Evolutionary conservation across 2,329 filamentous ascomycete genomes (phyloP).

Genomic region (Penicillium sp.): DNA sequence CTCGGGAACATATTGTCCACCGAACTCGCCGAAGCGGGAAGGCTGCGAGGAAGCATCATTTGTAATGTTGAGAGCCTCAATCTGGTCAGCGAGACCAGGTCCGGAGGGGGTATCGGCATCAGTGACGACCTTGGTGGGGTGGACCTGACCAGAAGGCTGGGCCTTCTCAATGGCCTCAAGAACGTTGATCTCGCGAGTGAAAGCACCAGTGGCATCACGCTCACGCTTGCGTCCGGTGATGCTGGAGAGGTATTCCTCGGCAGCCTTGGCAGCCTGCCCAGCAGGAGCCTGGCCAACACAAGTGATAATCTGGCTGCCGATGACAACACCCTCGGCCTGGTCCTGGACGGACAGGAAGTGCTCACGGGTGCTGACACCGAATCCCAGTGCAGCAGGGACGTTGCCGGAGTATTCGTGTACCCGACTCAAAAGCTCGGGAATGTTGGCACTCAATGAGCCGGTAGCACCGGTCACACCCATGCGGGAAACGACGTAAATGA

Average conservation of each 20-base stretch:
- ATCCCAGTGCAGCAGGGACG: constrained; percentile 87
- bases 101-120: constrained; percentile 56
- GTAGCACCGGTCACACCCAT: constrained; percentile 95
- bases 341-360: constrained; percentile 84
- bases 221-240: constrained; percentile 59
- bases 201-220: constrained; percentile 43
- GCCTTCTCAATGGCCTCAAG: constrained; percentile 65
- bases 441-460: constrained; percentile 73
- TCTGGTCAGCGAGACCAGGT: constrained; percentile 73
- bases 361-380: constrained; percentile 91
- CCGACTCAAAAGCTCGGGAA: constrained; percentile 76
- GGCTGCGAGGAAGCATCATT: constrained; percentile 62
- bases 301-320: constrained; percentile 91
- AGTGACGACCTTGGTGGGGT: constrained; percentile 64
- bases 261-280: constrained; percentile 66
- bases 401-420: constrained; percentile 92
- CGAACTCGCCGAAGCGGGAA: constrained; percentile 89
- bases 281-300: constrained; percentile 67
- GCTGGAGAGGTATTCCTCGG: constrained; percentile 82
- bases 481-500: constrained; percentile 96
- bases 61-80: constrained; percentile 73
- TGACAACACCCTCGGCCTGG: constrained; percentile 90
- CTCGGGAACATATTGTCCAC: constrained; percentile 96
- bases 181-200: constrained; percentile 66
- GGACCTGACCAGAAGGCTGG: constrained; percentile 50